Evolutionary conservation across 352 stramenopile genomes (phyloP).

Genomic region (Phytophthora tubulina): DNA sequence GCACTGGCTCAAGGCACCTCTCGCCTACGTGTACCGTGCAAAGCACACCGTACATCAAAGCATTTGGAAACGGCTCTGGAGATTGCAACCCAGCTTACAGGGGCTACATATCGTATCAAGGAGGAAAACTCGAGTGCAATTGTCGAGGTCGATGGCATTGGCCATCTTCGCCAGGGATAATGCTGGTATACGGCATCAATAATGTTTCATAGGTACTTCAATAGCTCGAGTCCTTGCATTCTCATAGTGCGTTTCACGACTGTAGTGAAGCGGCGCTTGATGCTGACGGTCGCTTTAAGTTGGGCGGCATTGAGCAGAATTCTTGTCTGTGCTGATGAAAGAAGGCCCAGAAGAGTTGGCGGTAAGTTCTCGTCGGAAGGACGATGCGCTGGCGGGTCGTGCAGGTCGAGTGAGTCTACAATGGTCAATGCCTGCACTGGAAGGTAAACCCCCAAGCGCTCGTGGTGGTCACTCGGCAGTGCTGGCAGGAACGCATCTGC

Average conservation of each 20-base stretch:
- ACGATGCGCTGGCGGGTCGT: slow-evolving; percentile 25
- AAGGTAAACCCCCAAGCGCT: slow-evolving; percentile 62
- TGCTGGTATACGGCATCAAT: background rate
- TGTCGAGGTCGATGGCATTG: slow-evolving; percentile 62
- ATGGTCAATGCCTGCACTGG: slow-evolving; percentile 67
- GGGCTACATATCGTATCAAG: slow-evolving; percentile 45
- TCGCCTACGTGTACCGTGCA: slow-evolving; percentile 57
- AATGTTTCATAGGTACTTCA: too few relatives aligned
- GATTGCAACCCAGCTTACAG: slow-evolving; percentile 50
- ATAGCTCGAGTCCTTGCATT: background rate
- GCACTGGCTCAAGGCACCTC: slow-evolving; percentile 64
- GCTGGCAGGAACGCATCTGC: slow-evolving; percentile 80
- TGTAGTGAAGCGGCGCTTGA: slow-evolving; percentile 23
- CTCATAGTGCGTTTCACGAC: background rate
- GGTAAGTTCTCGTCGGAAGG: slow-evolving; percentile 36
- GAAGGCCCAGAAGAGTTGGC: slow-evolving; percentile 26
- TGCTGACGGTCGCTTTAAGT: slow-evolving; percentile 10
- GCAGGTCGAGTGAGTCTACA: slow-evolving; percentile 63
- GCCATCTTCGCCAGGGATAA: slow-evolving; percentile 22
- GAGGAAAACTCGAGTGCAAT: slow-evolving; percentile 55
- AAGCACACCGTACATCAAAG: slow-evolving; percentile 52
- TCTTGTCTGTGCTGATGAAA: slow-evolving; percentile 23
- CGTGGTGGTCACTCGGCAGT: slow-evolving; percentile 78
- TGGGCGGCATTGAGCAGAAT: slow-evolving; percentile 6
- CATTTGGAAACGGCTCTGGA: slow-evolving; percentile 69